Conservation (phyloP, 208 protist species). For the Leishmania aethiopica region DNA sequence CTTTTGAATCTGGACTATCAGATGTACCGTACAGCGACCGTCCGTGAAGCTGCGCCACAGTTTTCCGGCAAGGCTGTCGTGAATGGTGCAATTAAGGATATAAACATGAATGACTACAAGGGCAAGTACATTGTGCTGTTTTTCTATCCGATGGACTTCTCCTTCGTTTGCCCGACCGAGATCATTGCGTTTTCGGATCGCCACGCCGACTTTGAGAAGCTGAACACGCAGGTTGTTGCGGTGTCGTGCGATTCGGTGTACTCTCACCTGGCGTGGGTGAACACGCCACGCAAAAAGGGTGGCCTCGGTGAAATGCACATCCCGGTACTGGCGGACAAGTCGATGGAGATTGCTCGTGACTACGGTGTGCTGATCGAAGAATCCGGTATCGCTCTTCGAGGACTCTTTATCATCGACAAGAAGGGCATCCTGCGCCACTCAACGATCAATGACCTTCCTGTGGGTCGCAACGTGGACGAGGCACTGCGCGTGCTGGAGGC, state of each 20-base stretch:
- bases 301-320: constrained; percentile 97
- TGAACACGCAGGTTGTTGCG: constrained; percentile 92
- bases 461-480: constrained; percentile 97
- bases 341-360: constrained; percentile 91
- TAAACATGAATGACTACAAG: constrained; percentile 91
- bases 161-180: constrained; percentile 98
- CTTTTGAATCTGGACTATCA: constrained; percentile 85
- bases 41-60: constrained; percentile 89
- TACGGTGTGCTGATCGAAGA: constrained; percentile 96
- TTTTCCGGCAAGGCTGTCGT: constrained; percentile 95
- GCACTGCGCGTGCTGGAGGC: constrained; percentile 95
- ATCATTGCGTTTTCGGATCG: constrained; percentile 95
- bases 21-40: constrained; percentile 75
- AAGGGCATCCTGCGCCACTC: constrained; percentile 93
- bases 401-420: constrained; percentile 96
- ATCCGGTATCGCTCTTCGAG: constrained; percentile 86
- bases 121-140: constrained; percentile 96
- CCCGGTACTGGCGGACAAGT: constrained; percentile 96
- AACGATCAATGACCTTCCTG: constrained; percentile 96
- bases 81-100: constrained; percentile 93
- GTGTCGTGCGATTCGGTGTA: constrained; percentile 94
- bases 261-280: constrained; percentile 96
- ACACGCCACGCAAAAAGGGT: constrained; percentile 94
- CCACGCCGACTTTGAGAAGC: constrained; percentile 89
- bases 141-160: constrained; percentile 98